Evolutionary conservation across 768 basidiomycete genomes (phyloP).

Genomic region (Lyophyllum atratum): DNA sequence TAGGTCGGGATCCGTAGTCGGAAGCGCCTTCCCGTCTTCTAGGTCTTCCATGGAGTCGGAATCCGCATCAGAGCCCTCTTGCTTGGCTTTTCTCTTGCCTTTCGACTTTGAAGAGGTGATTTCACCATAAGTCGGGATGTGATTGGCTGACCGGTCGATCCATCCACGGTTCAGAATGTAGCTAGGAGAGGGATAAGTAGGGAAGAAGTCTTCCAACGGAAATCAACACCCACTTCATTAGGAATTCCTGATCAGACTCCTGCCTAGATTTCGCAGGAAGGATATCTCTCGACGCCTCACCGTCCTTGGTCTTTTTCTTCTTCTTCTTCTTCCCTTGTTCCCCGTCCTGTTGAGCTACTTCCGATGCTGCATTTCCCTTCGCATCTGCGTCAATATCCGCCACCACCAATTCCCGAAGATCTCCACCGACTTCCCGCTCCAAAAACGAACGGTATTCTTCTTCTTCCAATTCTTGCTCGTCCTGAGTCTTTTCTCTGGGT

Average conservation of each 20-base stretch:
- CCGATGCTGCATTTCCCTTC: constrained; percentile 17
- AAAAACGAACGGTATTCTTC: constrained; percentile 86
- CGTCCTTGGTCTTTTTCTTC: constrained; percentile 35
- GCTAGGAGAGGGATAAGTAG: constrained; percentile 40
- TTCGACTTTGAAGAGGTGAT: constrained; percentile 52
- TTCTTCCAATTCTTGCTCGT: constrained; percentile 76
- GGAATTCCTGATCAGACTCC: constrained; percentile 81
- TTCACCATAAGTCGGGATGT: constrained; percentile 85
- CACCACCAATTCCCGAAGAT: constrained; percentile 68
- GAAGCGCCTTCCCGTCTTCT: constrained; percentile 23
- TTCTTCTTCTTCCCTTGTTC: constrained; percentile 51
- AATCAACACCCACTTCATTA: constrained; percentile 71
- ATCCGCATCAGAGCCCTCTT: constrained; percentile 20
- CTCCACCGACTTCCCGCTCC: constrained; percentile 77
- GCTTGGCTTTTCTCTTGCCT: constrained; percentile 33
- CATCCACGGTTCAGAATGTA: constrained; percentile 98
- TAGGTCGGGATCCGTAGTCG: constrained; percentile 30
- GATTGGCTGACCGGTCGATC: constrained; percentile 78
- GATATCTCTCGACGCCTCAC: constrained; percentile 28
- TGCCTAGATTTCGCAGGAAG: constrained; percentile 44
- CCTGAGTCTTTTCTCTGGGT: constrained; percentile 74
- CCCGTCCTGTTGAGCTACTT: constrained; percentile 27
- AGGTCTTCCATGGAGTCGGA: constrained; percentile 20
- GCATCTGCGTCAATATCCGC: constrained; percentile 37
- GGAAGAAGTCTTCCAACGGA: not conserved